Conservation (phyloP, 306 rosid species). For the Gillenia trifoliata region DNA sequence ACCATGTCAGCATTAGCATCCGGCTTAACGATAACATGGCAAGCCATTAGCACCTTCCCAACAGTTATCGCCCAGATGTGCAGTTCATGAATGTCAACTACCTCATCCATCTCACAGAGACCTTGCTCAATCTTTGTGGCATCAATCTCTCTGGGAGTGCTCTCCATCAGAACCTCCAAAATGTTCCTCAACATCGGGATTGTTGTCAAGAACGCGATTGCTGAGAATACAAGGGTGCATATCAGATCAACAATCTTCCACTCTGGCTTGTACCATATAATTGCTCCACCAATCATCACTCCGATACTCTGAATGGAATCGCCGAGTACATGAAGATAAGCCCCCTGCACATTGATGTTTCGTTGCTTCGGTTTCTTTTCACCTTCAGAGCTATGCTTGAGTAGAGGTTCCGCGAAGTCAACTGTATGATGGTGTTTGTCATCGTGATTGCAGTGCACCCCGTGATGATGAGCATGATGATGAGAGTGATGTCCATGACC, state of each 20-base stretch:
- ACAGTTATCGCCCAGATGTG: conserved; percentile 46
- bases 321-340: conserved; percentile 62
- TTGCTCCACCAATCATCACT: too few relatives aligned
- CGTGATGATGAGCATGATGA: conserved; percentile 10
- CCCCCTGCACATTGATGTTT: conserved; percentile 48
- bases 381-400: conserved; percentile 16
- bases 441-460: neutral
- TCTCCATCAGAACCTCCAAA: too few relatives aligned
- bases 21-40: conserved; percentile 40
- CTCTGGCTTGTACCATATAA: too few relatives aligned
- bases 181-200: too few relatives aligned
- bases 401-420: conserved; percentile 29
- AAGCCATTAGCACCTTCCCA: conserved; percentile 42
- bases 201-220: too few relatives aligned
- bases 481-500: conserved; percentile 11
- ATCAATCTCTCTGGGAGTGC: conserved; percentile 50
- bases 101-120: conserved; percentile 51
- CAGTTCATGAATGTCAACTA: conserved; percentile 40
- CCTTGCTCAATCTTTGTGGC: conserved; percentile 53
- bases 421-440: conserved; percentile 18
- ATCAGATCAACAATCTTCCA: too few relatives aligned
- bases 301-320: too few relatives aligned
- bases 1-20: conserved; percentile 48
- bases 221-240: too few relatives aligned
- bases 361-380: conserved; percentile 22